Evolutionary conservation across 306 rosid species (phyloP), one percentile per base, ranked within the genome.

Genomic region (Vicia villosa): DNA sequence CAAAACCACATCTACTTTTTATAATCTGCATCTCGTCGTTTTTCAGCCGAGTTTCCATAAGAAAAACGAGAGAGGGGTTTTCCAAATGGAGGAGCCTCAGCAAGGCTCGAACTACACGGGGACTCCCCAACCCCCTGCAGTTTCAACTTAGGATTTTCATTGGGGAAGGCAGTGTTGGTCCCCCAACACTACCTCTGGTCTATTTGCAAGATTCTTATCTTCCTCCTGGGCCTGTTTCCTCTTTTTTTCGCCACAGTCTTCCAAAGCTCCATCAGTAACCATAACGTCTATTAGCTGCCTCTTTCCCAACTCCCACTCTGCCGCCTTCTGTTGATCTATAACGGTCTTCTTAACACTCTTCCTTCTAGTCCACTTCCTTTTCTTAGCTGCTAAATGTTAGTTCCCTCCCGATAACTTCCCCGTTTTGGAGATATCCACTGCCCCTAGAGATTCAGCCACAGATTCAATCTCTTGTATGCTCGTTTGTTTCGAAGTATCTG

Each of bases 401-500:
- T 0, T 28, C 9, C 1, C 10, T 42, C 13, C 2, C 1, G 12
- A 10, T 4, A 0, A 6, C 12, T 42, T 42, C 2, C 15, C 10
- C 0, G 42, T 0, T 11, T 4, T 14, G 9, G 47, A 42, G 3
- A 42, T 11, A 1, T 42, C 5, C 13, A 42, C 6, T 11, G 47
- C 13, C 0, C 15, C 15, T 5, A 11, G 1, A 0, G n/a, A 42
- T 13, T 42, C 16, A 0, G 6, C 15, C 5, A 4, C 47, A 0
- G 4, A 11, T 3, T 42, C 47, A 42, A 42, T 42, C 1, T 42
- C 47, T 1, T 0, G 0, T 1, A 3, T 2, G 3, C 0, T 8
- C 0, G 0, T 2, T 1, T 2, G 4, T 2, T 26, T 26, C 3
- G 0, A 1, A 1, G 3, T 4, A 0, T 26, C 30, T 3, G 0